Conservation (phyloP, 495 filamentous ascomycete genomes). For the Talaromyces ruber region DNA sequence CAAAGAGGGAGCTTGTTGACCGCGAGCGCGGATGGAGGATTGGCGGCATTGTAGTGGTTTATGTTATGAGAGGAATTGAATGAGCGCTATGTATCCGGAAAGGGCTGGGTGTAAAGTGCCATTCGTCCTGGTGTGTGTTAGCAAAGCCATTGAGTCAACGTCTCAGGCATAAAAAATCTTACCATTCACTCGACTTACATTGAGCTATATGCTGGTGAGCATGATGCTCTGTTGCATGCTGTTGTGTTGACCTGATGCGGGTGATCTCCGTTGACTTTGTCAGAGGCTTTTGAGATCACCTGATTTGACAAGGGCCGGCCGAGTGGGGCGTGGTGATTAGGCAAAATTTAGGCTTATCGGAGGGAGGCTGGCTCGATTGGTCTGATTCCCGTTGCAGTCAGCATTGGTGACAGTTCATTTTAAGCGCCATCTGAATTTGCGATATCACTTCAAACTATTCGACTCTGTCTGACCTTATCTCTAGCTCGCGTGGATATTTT, state of each 20-base stretch:
- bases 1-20: constrained; percentile 86
- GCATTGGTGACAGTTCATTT: neutral
- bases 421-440: neutral
- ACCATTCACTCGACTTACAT: neutral
- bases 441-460: neutral
- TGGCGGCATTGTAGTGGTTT: constrained; percentile 58
- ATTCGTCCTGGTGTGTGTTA: neutral
- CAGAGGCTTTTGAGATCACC: neutral
- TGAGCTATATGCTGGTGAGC: neutral
- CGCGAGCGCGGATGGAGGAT: constrained; percentile 89
- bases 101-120: neutral
- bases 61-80: neutral
- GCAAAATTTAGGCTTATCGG: neutral
- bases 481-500: neutral
- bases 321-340: neutral
- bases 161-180: neutral
- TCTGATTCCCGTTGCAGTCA: neutral
- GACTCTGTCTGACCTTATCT: neutral
- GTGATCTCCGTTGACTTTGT: neutral
- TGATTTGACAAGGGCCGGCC: neutral
- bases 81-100: neutral
- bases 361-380: neutral
- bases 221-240: neutral
- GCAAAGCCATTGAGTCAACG: neutral
- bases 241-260: neutral